Evolutionary conservation across 2,329 filamentous ascomycete genomes (phyloP).

Genomic region (Exophiala dermatitidis): DNA sequence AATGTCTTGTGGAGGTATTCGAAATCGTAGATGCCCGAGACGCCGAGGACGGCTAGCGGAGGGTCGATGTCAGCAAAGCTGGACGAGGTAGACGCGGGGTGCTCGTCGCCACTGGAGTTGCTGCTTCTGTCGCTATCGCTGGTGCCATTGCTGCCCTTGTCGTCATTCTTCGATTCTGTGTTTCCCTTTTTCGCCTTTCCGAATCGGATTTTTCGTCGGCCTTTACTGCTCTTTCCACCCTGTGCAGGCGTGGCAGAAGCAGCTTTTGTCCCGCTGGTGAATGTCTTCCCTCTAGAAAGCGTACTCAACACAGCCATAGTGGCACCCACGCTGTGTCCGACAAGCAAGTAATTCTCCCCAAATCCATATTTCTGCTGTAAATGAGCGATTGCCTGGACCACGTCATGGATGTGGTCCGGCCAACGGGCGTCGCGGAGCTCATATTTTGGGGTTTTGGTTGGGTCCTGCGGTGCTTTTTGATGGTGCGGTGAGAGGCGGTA

Average conservation of each 20-base stretch:
- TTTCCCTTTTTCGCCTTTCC: no score
- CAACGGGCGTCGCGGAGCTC: constrained; percentile 36
- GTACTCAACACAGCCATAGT: constrained; percentile 41
- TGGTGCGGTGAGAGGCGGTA: constrained; percentile 43
- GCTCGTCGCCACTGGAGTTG: neutral
- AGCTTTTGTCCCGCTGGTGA: constrained; percentile 3
- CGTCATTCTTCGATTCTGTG: no score
- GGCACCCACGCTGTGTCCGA: constrained; percentile 43
- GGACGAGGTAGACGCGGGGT: neutral
- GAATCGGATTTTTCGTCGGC: no score
- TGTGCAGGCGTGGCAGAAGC: constrained; percentile 12
- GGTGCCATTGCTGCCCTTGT: no score
- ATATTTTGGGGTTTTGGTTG: constrained; percentile 25
- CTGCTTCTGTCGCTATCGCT: no score
- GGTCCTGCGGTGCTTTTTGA: constrained; percentile 33
- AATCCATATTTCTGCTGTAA: constrained; percentile 38
- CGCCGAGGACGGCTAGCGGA: constrained; percentile 37
- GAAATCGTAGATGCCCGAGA: constrained; percentile 42
- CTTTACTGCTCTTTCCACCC: neutral
- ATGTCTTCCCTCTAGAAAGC: constrained; percentile 29
- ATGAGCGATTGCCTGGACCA: constrained; percentile 35
- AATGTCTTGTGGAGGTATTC: constrained; percentile 33
- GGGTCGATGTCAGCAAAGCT: constrained; percentile 15
- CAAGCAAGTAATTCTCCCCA: constrained; percentile 37
- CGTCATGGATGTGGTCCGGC: constrained; percentile 41